Base-by-base conservation (phyloP, 164 flowering plant species). In the Kalanchoe fedtschenkoi region DNA sequence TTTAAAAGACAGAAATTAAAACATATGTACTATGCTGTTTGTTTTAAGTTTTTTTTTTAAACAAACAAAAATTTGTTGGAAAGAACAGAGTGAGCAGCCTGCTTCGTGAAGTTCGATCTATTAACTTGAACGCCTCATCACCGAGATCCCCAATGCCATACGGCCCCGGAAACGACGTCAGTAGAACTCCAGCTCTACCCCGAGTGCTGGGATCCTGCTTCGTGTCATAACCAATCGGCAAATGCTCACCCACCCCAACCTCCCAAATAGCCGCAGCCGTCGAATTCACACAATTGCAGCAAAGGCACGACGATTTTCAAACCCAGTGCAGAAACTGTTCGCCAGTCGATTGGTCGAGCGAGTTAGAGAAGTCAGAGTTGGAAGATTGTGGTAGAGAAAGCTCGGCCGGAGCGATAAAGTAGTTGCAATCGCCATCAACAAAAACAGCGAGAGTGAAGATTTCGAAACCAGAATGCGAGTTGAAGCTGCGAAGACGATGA, bases 81-180 rank as follows among this genome's bases (percentile, higher is more conserved):
- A 7, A 43, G 6, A 3, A 43, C 98, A 93, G 68, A 88, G 75
- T 17, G 97, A 80, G 79, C 86, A 85, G 14, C 98, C 97, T 55
- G 96, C 61, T 1, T 66, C 69, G 29, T 83, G 87, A 75, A 93
- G 92, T 95, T n/a, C 97, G 90, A 69, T 93, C 97, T 33, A 93
- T 63, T 75, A 93, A 93, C 29, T 77, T 76, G 68, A 83, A 88
- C 2, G 90, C 89, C 72, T 80, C 76, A 7, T 74, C 74, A 0
- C 98, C 98, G 24, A 93, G 79, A 73, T 93, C 98, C 6, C 97
- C 97, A 32, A 93, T 85, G 15, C 95, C 97, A 58, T 80, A 70
- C 0, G 86, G 86, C 1, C 99, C 99, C 0, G 73, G 84, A 62
- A n/a, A n/a, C n/a, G n/a, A n/a, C n/a, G n/a, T n/a, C n/a, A n/a